Conservation (phyloP, 208 protist genomes). For the Crithidia bombi region DNA sequence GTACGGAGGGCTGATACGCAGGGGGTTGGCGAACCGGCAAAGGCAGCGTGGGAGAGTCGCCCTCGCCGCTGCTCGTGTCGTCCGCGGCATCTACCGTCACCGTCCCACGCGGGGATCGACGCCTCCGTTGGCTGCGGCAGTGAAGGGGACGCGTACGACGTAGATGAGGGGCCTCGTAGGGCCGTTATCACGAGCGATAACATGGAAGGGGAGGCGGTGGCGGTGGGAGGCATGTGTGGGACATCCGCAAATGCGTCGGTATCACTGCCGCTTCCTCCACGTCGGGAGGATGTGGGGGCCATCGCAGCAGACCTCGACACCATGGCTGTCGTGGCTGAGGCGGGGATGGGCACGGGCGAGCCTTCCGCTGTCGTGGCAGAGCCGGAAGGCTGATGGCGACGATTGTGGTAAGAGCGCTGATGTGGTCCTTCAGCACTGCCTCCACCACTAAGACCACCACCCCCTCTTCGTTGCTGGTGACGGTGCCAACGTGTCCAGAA, state of each 20-base stretch:
- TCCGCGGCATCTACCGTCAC: background rate
- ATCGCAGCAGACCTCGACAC: background rate
- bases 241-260: background rate
- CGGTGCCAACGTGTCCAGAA: background rate
- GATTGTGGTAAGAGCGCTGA: background rate
- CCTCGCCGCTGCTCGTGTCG: background rate
- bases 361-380: conserved; percentile 1
- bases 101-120: background rate
- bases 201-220: background rate
- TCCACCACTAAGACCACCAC: background rate
- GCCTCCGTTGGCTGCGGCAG: background rate
- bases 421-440: background rate
- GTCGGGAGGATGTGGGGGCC: background rate
- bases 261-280: background rate
- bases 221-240: background rate
- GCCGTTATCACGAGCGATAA: background rate
- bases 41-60: background rate
- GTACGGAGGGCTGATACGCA: conserved; percentile 3
- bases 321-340: background rate
- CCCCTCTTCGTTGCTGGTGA: background rate
- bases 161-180: conserved; percentile 3
- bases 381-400: background rate
- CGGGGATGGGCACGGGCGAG: conserved; percentile 2
- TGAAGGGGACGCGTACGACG: background rate
- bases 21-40: background rate